Evolutionary conservation across 345 rosid species (phyloP).

Genomic region (Moringa oleifera): DNA sequence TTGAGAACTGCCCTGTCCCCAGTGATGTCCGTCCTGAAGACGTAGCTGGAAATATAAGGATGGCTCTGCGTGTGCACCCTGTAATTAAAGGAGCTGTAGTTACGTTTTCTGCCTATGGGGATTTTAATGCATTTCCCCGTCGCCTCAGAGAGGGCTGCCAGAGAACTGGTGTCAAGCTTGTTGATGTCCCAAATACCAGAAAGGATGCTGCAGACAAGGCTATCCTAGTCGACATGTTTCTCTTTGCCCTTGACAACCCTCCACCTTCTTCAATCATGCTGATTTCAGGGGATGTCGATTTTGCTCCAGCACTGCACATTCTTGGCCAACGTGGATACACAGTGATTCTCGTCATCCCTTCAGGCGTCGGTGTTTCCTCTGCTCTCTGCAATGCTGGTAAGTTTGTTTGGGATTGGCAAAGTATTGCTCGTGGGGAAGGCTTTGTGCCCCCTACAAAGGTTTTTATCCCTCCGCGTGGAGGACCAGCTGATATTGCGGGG

Average conservation of each 20-base stretch:
- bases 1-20: constrained; percentile 90
- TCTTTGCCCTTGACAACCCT: constrained; percentile 85
- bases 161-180: constrained; percentile 89
- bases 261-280: constrained; percentile 86
- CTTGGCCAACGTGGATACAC: constrained; percentile 92
- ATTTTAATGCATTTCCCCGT: constrained; percentile 90
- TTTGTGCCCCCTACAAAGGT: constrained; percentile 51
- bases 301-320: constrained; percentile 91
- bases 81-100: constrained; percentile 67
- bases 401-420: constrained; percentile 98
- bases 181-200: constrained; percentile 95
- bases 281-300: constrained; percentile 96
- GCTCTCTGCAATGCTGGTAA: constrained; percentile 87
- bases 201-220: constrained; percentile 99
- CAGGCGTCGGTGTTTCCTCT: constrained; percentile 74
- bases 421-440: constrained; percentile 95
- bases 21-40: constrained; percentile 92
- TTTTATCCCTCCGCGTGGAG: constrained; percentile 36
- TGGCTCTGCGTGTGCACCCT: constrained; percentile 87
- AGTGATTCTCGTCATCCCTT: constrained; percentile 82
- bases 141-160: constrained; percentile 96
- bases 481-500: constrained; percentile 33
- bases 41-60: constrained; percentile 83
- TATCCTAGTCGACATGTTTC: constrained; percentile 90
- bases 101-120: constrained; percentile 90